Evolutionary conservation across 306 rosid species (phyloP).

Genomic region (Cucumis hystrix): DNA sequence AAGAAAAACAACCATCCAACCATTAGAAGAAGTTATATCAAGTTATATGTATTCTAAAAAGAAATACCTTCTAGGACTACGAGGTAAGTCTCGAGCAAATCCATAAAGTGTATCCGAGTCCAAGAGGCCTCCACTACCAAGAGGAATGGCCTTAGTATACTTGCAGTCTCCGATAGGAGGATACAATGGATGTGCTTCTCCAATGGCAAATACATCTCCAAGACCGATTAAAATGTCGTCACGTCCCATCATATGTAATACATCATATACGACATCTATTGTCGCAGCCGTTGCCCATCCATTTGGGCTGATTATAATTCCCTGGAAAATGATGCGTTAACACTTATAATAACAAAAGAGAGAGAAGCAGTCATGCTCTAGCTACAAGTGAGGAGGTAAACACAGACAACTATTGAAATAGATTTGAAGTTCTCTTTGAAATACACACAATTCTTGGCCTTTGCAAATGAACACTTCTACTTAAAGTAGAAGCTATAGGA

Average conservation of each 20-base stretch:
- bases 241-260: constrained; percentile 95
- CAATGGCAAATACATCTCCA: constrained; percentile 57
- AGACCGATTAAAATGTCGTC: constrained; percentile 76
- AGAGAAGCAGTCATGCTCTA: not conserved
- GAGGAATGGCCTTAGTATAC: constrained; percentile 56
- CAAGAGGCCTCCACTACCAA: constrained; percentile 68
- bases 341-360: not conserved
- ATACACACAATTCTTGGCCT: not conserved
- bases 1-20: too few relatives aligned
- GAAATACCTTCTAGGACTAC: constrained; percentile 72
- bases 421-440: not conserved
- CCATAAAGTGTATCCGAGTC: constrained; percentile 94
- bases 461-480: not conserved
- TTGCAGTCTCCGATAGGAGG: constrained; percentile 57
- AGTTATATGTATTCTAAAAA: not conserved
- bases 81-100: constrained; percentile 62
- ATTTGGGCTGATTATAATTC: constrained; percentile 70
- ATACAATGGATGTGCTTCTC: constrained; percentile 41
- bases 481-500: not conserved
- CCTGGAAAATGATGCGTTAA: constrained; percentile 25
- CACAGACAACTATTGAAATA: not conserved
- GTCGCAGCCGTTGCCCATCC: constrained; percentile 96
- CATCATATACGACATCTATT: constrained; percentile 59
- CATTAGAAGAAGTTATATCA: not conserved
- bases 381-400: not conserved